phyloP scores from a whole-genome alignment of 106 monocot genomes.

The Dendrobium nobile region DNA sequence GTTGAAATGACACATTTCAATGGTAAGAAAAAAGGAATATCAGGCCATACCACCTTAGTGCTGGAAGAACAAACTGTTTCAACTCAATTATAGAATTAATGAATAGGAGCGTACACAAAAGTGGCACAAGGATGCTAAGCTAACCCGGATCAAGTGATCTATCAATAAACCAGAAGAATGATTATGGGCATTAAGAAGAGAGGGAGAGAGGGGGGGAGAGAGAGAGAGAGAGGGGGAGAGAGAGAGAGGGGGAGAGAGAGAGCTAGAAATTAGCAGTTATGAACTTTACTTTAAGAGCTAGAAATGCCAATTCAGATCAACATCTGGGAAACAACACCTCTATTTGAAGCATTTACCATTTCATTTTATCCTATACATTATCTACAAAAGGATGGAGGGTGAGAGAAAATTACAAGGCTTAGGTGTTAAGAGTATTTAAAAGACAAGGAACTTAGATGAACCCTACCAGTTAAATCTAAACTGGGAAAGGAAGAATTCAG shows the following conservation, averaged over 20 bases:
- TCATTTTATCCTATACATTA: neutral
- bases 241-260: neutral
- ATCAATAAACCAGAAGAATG: neutral
- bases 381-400: neutral
- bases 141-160: neutral
- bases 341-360: neutral
- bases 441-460: neutral
- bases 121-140: neutral
- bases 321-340: neutral
- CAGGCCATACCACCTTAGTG: neutral
- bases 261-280: neutral
- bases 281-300: neutral
- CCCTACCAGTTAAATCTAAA: neutral
- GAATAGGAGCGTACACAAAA: neutral
- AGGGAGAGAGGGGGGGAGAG: neutral
- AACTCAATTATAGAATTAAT: neutral
- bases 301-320: neutral
- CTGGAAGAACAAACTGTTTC: neutral
- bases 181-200: neutral
- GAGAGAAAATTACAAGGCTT: neutral
- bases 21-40: neutral
- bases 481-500: neutral
- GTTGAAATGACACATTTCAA: neutral
- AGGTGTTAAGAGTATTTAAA: neutral
- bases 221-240: too few relatives aligned